These are phyloP conservation scores for Macrolepiota dolichaula DNA, from an alignment of 768 basidiomycete species.

Conservation along the genomic window DNA sequence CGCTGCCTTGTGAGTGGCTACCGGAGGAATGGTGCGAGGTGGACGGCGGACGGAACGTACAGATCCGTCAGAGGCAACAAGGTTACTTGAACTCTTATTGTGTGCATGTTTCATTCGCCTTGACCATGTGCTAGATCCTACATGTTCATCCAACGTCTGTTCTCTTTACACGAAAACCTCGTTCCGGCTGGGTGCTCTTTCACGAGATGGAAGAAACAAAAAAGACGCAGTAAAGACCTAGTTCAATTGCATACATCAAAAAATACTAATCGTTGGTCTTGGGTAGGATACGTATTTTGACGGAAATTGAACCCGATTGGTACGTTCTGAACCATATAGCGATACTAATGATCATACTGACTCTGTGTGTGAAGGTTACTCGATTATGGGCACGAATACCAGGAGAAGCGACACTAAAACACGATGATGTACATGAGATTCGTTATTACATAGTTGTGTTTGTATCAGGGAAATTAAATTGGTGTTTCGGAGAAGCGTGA, in stretches of 20 bases:
- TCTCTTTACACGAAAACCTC: conserved; percentile 87
- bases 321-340: conserved; percentile 19
- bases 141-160: conserved; percentile 94
- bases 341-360: background rate
- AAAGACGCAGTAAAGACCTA: conserved; percentile 73
- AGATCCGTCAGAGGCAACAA: conserved; percentile 82
- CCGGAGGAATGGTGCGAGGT: conserved; percentile 90
- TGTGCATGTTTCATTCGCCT: background rate
- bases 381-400: conserved; percentile 32
- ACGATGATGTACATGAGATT: background rate
- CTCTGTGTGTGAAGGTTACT: conserved; percentile 25
- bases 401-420: background rate
- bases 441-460: too few relatives aligned
- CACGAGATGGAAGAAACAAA: conserved; percentile 98
- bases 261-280: conserved; percentile 15
- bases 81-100: conserved; percentile 37
- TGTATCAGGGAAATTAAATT: background rate
- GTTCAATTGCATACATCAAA: background rate
- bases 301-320: conserved; percentile 97
- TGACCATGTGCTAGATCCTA: conserved; percentile 51
- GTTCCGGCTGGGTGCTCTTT: conserved; percentile 90
- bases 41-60: conserved; percentile 92
- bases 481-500: background rate
- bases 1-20: conserved; percentile 90
- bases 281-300: conserved; percentile 82